Percentiles rank a stretch among this genome's conserved stretches.
These are phyloP conservation scores for Ceratobasidium sp. DNA, from an alignment of 1,284 basidiomycete species.

Conservation along the genomic window DNA sequence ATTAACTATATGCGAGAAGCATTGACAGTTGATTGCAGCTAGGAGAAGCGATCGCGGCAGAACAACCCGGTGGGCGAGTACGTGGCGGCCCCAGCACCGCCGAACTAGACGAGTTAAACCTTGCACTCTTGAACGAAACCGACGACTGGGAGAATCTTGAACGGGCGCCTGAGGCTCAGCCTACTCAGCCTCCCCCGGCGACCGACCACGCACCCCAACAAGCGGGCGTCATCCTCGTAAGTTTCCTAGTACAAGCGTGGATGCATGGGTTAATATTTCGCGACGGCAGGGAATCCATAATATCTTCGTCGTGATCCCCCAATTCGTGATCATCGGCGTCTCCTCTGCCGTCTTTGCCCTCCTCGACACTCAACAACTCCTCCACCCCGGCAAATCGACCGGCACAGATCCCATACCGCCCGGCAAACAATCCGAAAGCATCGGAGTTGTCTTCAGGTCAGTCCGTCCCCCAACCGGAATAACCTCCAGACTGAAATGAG, in stretches of 20 bases:
- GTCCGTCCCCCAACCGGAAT: not conserved
- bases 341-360: conserved; percentile 67
- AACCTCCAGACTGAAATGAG: not conserved
- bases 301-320: conserved; percentile 82
- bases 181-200: not conserved
- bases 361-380: conserved; percentile 60
- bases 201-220: conserved; percentile 61
- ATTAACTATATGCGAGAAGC: not conserved
- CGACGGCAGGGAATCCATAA: conserved; percentile 86
- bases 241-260: conserved; percentile 54
- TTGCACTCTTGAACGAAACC: conserved; percentile 35
- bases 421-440: conserved; percentile 39
- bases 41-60: conserved; percentile 39
- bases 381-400: conserved; percentile 23
- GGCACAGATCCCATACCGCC: conserved; percentile 23
- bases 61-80: conserved; percentile 41
- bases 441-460: conserved; percentile 40
- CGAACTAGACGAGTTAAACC: conserved; percentile 44
- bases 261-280: conserved; percentile 2
- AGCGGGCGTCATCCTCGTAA: conserved; percentile 87
- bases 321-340: conserved; percentile 65
- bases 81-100: conserved; percentile 26
- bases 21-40: conserved; percentile 1
- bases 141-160: conserved; percentile 39
- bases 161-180: not conserved